These are phyloP conservation scores for Apiospora pterosperma DNA, from an alignment of 2,329 filamentous ascomycete species.

Conservation along the genomic window DNA sequence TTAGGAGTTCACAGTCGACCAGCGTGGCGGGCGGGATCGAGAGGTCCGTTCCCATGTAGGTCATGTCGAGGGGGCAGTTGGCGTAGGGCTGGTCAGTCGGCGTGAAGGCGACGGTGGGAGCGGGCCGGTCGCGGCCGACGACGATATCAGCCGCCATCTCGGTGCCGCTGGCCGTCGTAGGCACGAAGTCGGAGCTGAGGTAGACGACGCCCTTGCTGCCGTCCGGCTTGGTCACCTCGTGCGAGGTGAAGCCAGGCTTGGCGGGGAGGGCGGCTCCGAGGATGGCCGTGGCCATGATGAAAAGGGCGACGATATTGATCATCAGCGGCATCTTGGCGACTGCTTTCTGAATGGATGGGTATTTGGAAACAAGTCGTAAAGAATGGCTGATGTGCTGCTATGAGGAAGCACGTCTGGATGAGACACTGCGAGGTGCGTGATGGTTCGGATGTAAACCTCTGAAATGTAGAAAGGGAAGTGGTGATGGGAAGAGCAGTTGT, in stretches of 20 bases:
- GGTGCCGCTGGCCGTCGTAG: neutral
- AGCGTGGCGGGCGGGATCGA: neutral
- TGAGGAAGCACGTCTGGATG: neutral
- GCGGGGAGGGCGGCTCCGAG: neutral
- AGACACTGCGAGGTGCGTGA: neutral
- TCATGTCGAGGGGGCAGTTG: neutral
- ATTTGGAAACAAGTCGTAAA: neutral
- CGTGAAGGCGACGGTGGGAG: neutral
- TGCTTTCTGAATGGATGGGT: neutral
- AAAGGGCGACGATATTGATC: neutral
- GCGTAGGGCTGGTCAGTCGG: neutral
- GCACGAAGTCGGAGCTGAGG: neutral
- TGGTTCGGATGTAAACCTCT: neutral
- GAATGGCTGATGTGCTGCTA: neutral
- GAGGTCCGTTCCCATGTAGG: neutral
- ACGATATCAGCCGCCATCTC: neutral
- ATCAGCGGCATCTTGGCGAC: neutral
- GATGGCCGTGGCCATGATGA: neutral
- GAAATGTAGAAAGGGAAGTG: neutral
- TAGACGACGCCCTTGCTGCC: slow-evolving; percentile 1
- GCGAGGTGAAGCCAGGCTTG: neutral
- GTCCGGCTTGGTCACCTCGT: slow-evolving; percentile 2
- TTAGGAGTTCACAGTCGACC: neutral
- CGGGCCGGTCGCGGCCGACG: neutral
- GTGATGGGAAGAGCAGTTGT: neutral